Conservation (phyloP, 2,329 filamentous ascomycete species). For the Rugonectria rugulosa region DNA sequence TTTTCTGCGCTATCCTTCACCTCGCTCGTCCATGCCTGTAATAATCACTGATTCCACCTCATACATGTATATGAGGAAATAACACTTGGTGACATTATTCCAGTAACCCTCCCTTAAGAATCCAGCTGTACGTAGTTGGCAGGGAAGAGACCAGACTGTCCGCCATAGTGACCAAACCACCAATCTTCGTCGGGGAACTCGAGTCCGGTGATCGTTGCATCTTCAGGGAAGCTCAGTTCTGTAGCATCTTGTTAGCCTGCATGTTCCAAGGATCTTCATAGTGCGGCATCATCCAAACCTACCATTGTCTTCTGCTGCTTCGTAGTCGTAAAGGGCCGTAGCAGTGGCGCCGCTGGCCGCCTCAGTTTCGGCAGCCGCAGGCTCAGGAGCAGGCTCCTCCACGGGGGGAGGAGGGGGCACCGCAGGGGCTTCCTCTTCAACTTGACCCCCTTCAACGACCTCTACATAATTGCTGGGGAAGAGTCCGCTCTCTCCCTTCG, state of each 20-base stretch:
- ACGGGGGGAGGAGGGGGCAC: slow-evolving; percentile 44
- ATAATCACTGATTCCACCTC: background rate
- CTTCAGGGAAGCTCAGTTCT: slow-evolving; percentile 86
- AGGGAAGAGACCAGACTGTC: slow-evolving; percentile 83
- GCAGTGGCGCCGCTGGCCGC: slow-evolving; percentile 69
- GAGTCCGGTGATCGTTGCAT: slow-evolving; percentile 80
- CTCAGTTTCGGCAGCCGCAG: too few species aligned
- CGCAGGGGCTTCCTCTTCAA: slow-evolving; percentile 43
- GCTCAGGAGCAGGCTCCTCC: slow-evolving; percentile 46
- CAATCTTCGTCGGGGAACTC: slow-evolving; percentile 99
- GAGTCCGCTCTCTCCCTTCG: slow-evolving; percentile 81
- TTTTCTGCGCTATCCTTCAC: slow-evolving; percentile 18
- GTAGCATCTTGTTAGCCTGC: slow-evolving; percentile 46
- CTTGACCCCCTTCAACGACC: slow-evolving; percentile 73
- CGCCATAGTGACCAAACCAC: slow-evolving; percentile 92
- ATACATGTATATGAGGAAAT: background rate
- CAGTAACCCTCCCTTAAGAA: slow-evolving; percentile 31
- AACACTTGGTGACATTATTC: background rate
- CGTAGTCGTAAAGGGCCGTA: slow-evolving; percentile 92
- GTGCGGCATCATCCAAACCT: slow-evolving; percentile 40
- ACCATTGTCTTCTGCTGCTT: slow-evolving; percentile 94
- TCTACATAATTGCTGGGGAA: slow-evolving; percentile 99
- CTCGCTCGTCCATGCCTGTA: background rate
- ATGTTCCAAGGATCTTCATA: background rate
- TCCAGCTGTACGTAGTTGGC: slow-evolving; percentile 73